Evolutionary conservation across 2,329 filamentous ascomycete species (phyloP).

Genomic region (Cladorrhinum sp.): DNA sequence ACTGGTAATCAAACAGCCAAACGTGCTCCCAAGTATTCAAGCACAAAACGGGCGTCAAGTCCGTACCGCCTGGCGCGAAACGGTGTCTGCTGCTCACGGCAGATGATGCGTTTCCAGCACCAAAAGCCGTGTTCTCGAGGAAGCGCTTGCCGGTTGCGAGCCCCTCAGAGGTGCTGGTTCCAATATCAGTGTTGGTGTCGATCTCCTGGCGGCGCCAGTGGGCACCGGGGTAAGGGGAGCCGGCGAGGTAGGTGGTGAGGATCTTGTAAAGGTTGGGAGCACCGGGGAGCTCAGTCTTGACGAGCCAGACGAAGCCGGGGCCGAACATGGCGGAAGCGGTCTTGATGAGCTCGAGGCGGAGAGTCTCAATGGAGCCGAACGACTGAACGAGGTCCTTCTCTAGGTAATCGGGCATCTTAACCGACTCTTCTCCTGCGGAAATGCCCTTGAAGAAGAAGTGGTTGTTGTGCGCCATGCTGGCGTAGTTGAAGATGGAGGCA

Average conservation of each 20-base stretch:
- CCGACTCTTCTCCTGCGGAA: slow-evolving; percentile 25
- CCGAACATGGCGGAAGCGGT: slow-evolving; percentile 92
- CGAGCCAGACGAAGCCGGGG: slow-evolving; percentile 94
- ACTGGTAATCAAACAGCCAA: slow-evolving; percentile 78
- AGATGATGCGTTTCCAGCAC: slow-evolving; percentile 8
- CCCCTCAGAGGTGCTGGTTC: slow-evolving; percentile 36
- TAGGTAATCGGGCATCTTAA: slow-evolving; percentile 54
- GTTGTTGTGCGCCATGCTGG: slow-evolving; percentile 94
- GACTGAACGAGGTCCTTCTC: slow-evolving; percentile 59
- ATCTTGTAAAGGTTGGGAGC: slow-evolving; percentile 53
- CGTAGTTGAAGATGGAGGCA: slow-evolving; percentile 89
- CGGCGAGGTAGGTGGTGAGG: slow-evolving; percentile 86
- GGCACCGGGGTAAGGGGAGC: slow-evolving; percentile 80
- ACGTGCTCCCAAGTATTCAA: slow-evolving; percentile 96
- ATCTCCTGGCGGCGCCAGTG: slow-evolving; percentile 70
- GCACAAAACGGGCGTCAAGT: slow-evolving; percentile 76
- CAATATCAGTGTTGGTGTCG: slow-evolving; percentile 66
- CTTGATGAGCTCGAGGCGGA: slow-evolving; percentile 74
- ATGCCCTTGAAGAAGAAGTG: slow-evolving; percentile 72
- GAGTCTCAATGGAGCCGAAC: slow-evolving; percentile 80
- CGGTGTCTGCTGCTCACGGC: slow-evolving; percentile 30
- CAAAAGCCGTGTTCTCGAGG: slow-evolving; percentile 16
- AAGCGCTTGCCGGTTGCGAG: slow-evolving; percentile 32
- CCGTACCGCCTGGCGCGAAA: slow-evolving; percentile 63
- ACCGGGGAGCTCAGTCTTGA: slow-evolving; percentile 48